Conservation (phyloP, 2,329 filamentous ascomycete species). For the Arthrobotrys sinensis region DNA sequence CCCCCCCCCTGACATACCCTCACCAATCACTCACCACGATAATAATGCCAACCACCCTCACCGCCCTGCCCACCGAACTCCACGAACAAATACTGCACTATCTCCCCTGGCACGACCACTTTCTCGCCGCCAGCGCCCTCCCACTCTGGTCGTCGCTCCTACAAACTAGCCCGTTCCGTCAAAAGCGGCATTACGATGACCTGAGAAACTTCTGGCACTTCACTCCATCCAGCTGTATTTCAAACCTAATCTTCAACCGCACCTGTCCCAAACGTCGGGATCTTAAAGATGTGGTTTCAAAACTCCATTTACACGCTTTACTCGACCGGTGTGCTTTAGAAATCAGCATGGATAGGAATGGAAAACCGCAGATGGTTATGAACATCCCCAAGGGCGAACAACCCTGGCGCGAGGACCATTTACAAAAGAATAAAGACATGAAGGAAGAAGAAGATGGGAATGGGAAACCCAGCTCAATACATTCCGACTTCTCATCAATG, state of each 20-base stretch:
- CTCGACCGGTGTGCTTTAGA: slow-evolving; percentile 23
- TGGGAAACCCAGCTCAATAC: background rate
- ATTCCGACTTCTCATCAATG: slow-evolving; percentile 5
- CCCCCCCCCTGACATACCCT: slow-evolving; percentile 11
- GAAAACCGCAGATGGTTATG: slow-evolving; percentile 15
- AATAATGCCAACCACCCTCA: slow-evolving; percentile 31
- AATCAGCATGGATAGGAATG: slow-evolving; percentile 12
- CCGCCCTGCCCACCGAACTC: slow-evolving; percentile 40
- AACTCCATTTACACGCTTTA: slow-evolving; percentile 26
- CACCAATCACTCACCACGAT: background rate
- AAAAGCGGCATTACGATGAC: slow-evolving; percentile 41
- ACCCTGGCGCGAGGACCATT: background rate
- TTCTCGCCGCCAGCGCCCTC: slow-evolving; percentile 35
- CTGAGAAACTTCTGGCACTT: slow-evolving; percentile 27
- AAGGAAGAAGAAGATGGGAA: background rate
- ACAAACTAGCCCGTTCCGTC: slow-evolving; percentile 27
- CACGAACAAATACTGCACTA: slow-evolving; percentile 49
- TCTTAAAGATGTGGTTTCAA: background rate
- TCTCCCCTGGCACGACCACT: slow-evolving; percentile 49
- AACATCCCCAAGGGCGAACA: slow-evolving; percentile 31
- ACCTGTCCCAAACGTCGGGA: slow-evolving; percentile 11
- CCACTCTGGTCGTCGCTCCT: slow-evolving; percentile 32
- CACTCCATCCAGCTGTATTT: slow-evolving; percentile 10
- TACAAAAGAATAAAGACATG: background rate
- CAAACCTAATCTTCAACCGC: slow-evolving; percentile 27